These are phyloP conservation scores for Salix suchowensis DNA, from an alignment of 345 rosid species.

Conservation along the genomic window DNA sequence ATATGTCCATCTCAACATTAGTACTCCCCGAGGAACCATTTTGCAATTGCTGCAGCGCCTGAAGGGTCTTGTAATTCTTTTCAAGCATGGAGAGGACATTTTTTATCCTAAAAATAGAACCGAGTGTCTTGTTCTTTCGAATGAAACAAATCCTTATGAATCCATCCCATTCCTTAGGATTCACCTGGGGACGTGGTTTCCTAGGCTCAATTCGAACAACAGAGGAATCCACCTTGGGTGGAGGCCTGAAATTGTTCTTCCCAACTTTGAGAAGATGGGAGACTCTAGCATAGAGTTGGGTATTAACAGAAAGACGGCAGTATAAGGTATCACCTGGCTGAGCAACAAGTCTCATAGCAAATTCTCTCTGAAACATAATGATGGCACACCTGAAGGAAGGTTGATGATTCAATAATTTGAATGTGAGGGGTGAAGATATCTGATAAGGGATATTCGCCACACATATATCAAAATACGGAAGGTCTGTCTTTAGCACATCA, in stretches of 20 bases:
- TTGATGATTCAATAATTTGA: constrained; percentile 71
- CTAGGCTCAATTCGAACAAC: constrained; percentile 88
- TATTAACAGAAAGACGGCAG: constrained; percentile 78
- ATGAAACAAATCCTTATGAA: constrained; percentile 77
- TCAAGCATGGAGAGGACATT: constrained; percentile 58
- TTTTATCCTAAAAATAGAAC: constrained; percentile 74
- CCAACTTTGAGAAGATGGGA: constrained; percentile 91
- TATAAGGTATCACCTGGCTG: constrained; percentile 82
- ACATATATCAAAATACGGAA: constrained; percentile 82
- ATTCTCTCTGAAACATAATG: constrained; percentile 91
- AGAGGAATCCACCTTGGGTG: constrained; percentile 92
- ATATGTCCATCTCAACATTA: constrained; percentile 24
- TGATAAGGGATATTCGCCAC: constrained; percentile 93
- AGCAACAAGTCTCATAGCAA: constrained; percentile 88
- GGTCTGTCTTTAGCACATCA: constrained; percentile 81
- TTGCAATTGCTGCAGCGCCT: constrained; percentile 41
- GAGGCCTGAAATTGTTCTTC: constrained; percentile 90
- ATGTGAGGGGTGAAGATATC: constrained; percentile 85
- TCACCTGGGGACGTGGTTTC: constrained; percentile 61
- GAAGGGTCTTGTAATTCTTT: constrained; percentile 81
- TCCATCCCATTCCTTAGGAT: constrained; percentile 87
- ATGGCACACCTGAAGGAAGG: constrained; percentile 85
- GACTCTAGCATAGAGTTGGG: constrained; percentile 82
- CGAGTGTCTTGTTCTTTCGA: constrained; percentile 81
- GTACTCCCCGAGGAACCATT: constrained; percentile 11